These are phyloP conservation scores for Pleurotus djamor DNA, from an alignment of 768 basidiomycete genomes.

Conservation along the genomic window DNA sequence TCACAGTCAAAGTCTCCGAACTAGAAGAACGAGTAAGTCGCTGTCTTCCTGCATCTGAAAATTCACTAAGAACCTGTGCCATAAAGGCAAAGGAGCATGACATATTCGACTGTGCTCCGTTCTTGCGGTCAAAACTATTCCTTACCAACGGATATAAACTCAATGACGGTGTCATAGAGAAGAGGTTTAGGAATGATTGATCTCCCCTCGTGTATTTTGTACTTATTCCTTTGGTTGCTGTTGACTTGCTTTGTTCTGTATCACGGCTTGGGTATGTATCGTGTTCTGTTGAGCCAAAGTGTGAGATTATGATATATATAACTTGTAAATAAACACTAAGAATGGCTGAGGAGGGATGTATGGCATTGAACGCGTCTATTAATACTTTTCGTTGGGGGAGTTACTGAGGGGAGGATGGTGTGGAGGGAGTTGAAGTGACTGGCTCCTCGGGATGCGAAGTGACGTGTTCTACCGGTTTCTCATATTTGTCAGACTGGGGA, in stretches of 20 bases:
- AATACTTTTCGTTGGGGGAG: neutral
- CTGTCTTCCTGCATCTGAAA: neutral
- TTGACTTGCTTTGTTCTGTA: slow-evolving; percentile 15
- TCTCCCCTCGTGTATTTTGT: neutral
- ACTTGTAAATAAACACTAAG: no score
- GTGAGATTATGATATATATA: no score
- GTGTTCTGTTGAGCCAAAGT: neutral
- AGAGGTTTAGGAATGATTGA: slow-evolving; percentile 51
- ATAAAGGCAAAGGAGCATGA: slow-evolving; percentile 92
- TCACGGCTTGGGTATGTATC: neutral
- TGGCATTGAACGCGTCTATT: neutral
- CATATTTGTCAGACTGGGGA: slow-evolving; percentile 5
- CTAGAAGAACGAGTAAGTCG: slow-evolving; percentile 80
- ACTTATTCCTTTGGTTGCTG: slow-evolving; percentile 13
- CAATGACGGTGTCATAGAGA: slow-evolving; percentile 66
- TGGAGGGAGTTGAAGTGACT: neutral
- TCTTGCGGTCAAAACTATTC: slow-evolving; percentile 85
- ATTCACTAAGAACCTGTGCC: slow-evolving; percentile 5
- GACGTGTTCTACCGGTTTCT: neutral
- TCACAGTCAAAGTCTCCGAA: slow-evolving; percentile 76
- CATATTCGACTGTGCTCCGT: slow-evolving; percentile 86
- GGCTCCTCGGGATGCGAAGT: neutral
- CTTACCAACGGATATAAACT: slow-evolving; percentile 85
- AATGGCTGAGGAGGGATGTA: neutral
- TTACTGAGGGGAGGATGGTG: neutral